These are phyloP conservation scores for Planoprotostelium fungivorum DNA, from an alignment of 78 protist genomes.

Conservation along the genomic window DNA sequence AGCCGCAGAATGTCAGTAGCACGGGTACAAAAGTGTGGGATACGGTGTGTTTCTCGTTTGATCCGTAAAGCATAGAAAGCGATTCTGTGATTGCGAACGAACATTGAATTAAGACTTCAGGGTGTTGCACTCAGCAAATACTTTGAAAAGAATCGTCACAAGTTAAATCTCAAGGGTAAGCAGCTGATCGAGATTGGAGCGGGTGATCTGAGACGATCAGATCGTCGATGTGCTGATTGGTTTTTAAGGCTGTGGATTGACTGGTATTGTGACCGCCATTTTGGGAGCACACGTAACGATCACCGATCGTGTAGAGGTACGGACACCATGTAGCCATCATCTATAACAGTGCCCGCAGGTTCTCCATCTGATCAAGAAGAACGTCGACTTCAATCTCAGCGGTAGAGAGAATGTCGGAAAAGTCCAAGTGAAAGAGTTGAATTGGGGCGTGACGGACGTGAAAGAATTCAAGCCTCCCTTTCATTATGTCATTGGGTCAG, in stretches of 20 bases:
- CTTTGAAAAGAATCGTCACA: background rate
- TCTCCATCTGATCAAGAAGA: background rate
- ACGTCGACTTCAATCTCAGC: background rate
- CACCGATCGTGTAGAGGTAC: too few species aligned
- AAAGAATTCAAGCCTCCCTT: background rate
- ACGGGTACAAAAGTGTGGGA: background rate
- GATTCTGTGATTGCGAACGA: background rate
- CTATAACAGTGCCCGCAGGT: too few species aligned
- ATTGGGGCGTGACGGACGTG: background rate
- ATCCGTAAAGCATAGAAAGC: too few species aligned
- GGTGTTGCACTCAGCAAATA: background rate
- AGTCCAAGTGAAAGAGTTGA: background rate
- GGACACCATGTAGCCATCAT: too few species aligned
- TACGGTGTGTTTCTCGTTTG: background rate
- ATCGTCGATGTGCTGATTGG: too few species aligned
- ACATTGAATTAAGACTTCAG: background rate
- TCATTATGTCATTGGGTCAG: background rate
- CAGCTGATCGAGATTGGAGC: background rate
- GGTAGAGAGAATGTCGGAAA: background rate
- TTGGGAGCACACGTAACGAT: too few species aligned
- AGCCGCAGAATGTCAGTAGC: background rate
- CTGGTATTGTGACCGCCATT: too few species aligned
- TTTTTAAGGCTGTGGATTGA: too few species aligned
- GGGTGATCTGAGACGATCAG: background rate
- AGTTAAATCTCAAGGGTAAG: background rate